Evolutionary conservation across 352 stramenopile genomes (phyloP).

Genomic region (Peronospora farinosa): DNA sequence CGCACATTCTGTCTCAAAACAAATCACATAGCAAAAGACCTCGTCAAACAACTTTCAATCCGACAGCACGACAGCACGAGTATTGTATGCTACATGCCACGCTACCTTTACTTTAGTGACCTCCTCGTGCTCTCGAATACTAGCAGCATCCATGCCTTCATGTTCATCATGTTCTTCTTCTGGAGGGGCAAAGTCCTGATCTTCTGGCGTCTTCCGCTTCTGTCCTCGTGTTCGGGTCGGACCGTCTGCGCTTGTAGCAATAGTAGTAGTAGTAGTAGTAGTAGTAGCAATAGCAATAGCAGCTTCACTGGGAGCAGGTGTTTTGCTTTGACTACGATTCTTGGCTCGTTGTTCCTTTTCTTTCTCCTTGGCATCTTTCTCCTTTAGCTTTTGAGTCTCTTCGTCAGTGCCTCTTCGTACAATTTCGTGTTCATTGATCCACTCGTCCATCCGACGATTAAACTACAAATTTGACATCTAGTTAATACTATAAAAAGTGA

Average conservation of each 20-base stretch:
- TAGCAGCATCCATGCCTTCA: constrained; percentile 96
- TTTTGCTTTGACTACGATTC: constrained; percentile 31
- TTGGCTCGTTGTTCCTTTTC: constrained; percentile 56
- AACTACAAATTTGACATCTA: constrained; percentile 34
- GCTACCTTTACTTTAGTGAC: constrained; percentile 93
- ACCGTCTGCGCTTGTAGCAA: constrained; percentile 19
- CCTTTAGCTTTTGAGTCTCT: constrained; percentile 61
- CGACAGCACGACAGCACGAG: no score
- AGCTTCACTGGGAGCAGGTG: constrained; percentile 4
- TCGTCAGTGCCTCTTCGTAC: constrained; percentile 67
- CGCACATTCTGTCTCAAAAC: constrained; percentile 86
- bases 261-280: neutral
- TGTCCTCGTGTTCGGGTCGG: constrained; percentile 52
- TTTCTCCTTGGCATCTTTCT: constrained; percentile 74
- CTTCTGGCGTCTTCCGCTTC: constrained; percentile 67
- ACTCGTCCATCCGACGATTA: constrained; percentile 86
- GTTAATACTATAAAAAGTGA: constrained; percentile 4
- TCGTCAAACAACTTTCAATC: no score
- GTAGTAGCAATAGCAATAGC: neutral
- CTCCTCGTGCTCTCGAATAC: constrained; percentile 96
- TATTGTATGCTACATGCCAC: neutral
- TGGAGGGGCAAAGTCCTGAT: constrained; percentile 77
- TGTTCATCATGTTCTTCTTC: constrained; percentile 94
- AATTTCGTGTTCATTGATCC: constrained; percentile 81
- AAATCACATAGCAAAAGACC: neutral